A percentile compares a stretch with the other conserved stretches of the same genome.
Conservation (phyloP, 1,139 yeast species). For the Lodderomyces theae region DNA sequence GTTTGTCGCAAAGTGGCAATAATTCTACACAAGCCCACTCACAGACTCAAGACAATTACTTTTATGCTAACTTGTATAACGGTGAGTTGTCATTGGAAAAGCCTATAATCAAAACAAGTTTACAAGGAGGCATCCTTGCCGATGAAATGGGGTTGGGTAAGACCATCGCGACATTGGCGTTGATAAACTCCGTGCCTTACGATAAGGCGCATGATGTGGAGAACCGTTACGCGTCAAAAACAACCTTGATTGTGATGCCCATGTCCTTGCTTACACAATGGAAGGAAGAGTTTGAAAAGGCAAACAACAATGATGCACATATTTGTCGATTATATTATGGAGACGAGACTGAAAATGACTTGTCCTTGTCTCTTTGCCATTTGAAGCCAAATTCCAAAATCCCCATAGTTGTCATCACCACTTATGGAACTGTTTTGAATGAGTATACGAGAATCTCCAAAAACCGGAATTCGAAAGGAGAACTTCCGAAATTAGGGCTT, state of each 20-base stretch:
- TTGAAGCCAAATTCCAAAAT: conserved; percentile 26
- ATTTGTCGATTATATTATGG: conserved; percentile 72
- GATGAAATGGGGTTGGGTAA: conserved; percentile 98
- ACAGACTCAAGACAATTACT: conserved; percentile 25
- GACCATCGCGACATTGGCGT: conserved; percentile 77
- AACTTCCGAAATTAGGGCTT: conserved; percentile 48
- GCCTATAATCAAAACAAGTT: conserved; percentile 59
- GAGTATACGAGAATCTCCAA: conserved; percentile 54
- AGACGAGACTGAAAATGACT: conserved; percentile 48
- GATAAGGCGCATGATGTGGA: conserved; percentile 26
- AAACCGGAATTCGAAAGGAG: conserved; percentile 27
- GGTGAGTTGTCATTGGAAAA: conserved; percentile 73
- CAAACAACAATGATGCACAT: conserved; percentile 47
- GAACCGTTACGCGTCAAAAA: conserved; percentile 54
- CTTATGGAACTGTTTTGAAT: conserved; percentile 82
- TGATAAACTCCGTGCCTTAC: conserved; percentile 62
- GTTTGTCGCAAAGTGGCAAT: background rate
- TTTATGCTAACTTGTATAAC: conserved; percentile 78
- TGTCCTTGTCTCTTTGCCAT: conserved; percentile 43
- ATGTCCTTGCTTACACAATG: conserved; percentile 90
- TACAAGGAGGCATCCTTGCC: conserved; percentile 87
- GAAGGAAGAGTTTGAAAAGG: conserved; percentile 74
- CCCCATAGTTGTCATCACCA: conserved; percentile 78
- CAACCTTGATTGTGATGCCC: conserved; percentile 84
- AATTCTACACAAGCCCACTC: conserved; percentile 10